phyloP scores from a whole-genome alignment of 305 asterid genomes.

The Fraxinus latifolia region DNA sequence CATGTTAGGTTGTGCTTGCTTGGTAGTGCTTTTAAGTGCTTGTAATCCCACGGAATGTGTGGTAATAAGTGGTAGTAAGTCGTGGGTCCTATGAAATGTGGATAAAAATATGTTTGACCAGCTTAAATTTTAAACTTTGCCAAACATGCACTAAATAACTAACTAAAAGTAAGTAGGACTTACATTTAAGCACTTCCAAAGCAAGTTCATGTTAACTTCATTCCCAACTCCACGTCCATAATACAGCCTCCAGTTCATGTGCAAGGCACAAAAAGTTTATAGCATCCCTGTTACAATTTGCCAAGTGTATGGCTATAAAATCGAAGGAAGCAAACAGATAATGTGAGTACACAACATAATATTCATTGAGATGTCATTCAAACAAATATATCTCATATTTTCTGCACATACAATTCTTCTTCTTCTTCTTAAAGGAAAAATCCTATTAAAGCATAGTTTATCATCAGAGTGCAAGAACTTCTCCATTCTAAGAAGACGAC shows the following conservation, averaged over 20 bases:
- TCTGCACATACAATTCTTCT: conserved; percentile 5
- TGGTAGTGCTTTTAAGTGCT: not conserved
- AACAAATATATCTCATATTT: conserved; percentile 2
- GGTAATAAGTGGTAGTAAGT: not conserved
- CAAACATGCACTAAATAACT: not conserved
- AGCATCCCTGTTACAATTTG: not conserved
- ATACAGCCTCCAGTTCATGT: not conserved
- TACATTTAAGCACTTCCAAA: not conserved
- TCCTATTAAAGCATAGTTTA: not conserved
- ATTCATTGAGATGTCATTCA: not conserved
- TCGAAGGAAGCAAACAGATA: conserved; percentile 7
- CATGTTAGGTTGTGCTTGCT: not conserved
- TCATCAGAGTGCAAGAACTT: not conserved
- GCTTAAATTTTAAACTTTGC: not conserved
- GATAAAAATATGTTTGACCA: not conserved
- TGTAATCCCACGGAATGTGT: not conserved
- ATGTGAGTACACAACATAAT: conserved; percentile 11
- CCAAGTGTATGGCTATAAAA: not conserved
- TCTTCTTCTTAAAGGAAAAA: not conserved
- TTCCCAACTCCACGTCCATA: not conserved
- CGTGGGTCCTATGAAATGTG: not conserved
- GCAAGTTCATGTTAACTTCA: not conserved
- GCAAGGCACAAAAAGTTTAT: not conserved
- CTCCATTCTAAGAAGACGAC: conserved; percentile 15
- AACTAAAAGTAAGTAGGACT: not conserved